Percentiles rank a stretch among this genome's conserved stretches.
Evolutionary conservation across 2,329 filamentous ascomycete genomes (phyloP).

Genomic region (Fusarium verrucosum): DNA sequence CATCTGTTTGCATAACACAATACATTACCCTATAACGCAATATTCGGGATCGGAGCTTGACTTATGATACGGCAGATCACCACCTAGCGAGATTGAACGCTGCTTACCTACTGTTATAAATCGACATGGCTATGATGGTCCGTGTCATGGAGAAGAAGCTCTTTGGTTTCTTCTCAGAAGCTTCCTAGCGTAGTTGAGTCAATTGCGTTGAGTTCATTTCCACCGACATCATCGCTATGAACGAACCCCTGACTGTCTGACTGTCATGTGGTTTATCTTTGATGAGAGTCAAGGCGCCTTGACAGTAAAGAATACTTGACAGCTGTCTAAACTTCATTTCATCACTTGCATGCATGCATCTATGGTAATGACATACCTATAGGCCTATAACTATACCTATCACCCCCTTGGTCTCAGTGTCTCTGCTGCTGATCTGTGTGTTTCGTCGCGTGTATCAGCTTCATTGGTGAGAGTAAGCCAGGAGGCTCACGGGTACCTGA

Average conservation of each 20-base stretch:
- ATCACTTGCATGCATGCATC: conserved; percentile 1
- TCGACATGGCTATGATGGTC: not conserved
- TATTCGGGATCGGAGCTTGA: not conserved
- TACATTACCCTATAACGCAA: not conserved
- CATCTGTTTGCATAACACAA: not conserved
- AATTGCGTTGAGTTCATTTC: conserved; percentile 37
- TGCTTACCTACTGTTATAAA: conserved; percentile 5
- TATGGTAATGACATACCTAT: conserved; percentile 5
- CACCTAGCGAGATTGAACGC: conserved; percentile 15
- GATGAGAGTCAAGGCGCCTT: not conserved
- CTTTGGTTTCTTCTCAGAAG: conserved; percentile 29
- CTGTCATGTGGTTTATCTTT: conserved; percentile 15
- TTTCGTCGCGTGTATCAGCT: conserved; percentile 38
- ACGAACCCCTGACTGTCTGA: not conserved
- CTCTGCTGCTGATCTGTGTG: conserved; percentile 22
- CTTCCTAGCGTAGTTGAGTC: conserved; percentile 33
- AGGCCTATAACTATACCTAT: conserved; percentile 5
- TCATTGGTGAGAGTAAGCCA: conserved; percentile 24
- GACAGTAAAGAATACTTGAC: not conserved
- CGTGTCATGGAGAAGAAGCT: conserved; percentile 36
- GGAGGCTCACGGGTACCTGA: conserved; percentile 25
- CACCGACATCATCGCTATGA: conserved; percentile 39
- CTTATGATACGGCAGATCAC: conserved; percentile 4
- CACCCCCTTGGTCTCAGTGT: conserved; percentile 4
- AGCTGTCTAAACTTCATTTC: not conserved